Base-by-base conservation (phyloP, 306 rosid species). In the Delonix regia region DNA sequence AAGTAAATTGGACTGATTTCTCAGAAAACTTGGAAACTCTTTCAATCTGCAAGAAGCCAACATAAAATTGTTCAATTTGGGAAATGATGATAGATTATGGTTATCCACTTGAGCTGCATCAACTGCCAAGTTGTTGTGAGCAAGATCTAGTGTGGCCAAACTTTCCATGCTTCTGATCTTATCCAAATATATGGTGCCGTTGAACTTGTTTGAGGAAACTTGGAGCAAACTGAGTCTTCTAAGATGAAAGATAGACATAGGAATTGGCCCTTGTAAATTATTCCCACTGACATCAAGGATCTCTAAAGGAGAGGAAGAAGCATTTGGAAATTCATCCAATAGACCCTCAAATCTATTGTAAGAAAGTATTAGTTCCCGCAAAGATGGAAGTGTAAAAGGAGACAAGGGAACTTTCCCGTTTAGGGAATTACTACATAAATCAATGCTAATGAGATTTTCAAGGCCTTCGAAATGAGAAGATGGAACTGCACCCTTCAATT, bases 171-270 rank as follows among this genome's bases (percentile, higher is more conserved):
- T 60, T 2, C 2, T 42, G 60, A 92, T 3, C 52, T 4, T 10
- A 27, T 48, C 24, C 0, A 90, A 75, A 0, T n/a, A 8, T 19
- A 85, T 12, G 1, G 71, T 69, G 22, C 90, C 95, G 0, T 16
- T 82, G 73, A 90, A 80, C 24, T 86, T 80, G 87, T 92, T 90
- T n/a, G 68, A 63, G 25, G 95, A 42, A 42, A 92, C 87, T 61
- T 28, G 78, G 36, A 88, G 87, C 21, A 48, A 30, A 4, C 9
- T 39, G 6, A 90, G 90, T 21, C 11, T 48, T 12, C 1, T 10
- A 16, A 90, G 74, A 6, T 75, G 24, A 10, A 84, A 84, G 67
- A 90, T 3, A 0, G 82, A 84, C 33, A 0, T 0, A 0, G 92
- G 95, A 68, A 92, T 53, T 2, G 60, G 71, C 0, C 94, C 93